Evolutionary conservation across 176 grass and related monocot genomes (phyloP), one percentile per base, ranked within the genome.

Genomic region (Pontederia crassipes): DNA sequence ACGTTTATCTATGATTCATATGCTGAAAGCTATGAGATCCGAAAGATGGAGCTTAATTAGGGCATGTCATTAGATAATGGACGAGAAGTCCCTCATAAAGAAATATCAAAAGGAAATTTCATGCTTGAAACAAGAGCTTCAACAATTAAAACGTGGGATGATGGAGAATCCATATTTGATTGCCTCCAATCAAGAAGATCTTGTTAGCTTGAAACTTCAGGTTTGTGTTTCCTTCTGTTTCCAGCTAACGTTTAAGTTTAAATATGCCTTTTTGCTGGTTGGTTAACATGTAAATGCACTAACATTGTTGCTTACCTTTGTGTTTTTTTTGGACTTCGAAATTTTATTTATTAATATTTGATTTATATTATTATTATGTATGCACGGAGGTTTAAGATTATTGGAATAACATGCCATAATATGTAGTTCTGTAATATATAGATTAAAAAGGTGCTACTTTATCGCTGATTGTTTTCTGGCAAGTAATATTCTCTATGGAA

Each of bases 71-170:
- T 32, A 97, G 92, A 97, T 97, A 91, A 90, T 97, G 17, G 92
- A 97, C 10, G 92, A 97, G 67, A 97, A 97, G 48, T 97, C 92
- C 63, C 89, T 97, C n/a, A 97, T 97, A 82, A 97, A 97, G 78
- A 97, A 97, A 56, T 97, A 97, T 62, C 92, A 97, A 83, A 97
- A 83, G 56, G 92, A 97, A 71, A 91, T 97, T 72, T 75, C 83
- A 63, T 76, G 72, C 59, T 71, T 97, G 69, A 97, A 97, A 88
- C 83, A 97, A 83, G 92, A 97, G 78, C 74, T 97, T 27, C 83
- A 97, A 67, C 92, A 88, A 73, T 52, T 97, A 69, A 88, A 82
- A 80, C 79, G 79, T 53, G 87, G 92, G 65, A 97, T 97, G 59
- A 88, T 88, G 73, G 87, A 80, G 58, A 88, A 81, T 13, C 74